Percentiles rank a stretch among this genome's conserved stretches.
These are phyloP conservation scores for Gnomoniopsis smithogilvyi DNA, from an alignment of 2,329 filamentous ascomycete genomes.

Conservation along the genomic window DNA sequence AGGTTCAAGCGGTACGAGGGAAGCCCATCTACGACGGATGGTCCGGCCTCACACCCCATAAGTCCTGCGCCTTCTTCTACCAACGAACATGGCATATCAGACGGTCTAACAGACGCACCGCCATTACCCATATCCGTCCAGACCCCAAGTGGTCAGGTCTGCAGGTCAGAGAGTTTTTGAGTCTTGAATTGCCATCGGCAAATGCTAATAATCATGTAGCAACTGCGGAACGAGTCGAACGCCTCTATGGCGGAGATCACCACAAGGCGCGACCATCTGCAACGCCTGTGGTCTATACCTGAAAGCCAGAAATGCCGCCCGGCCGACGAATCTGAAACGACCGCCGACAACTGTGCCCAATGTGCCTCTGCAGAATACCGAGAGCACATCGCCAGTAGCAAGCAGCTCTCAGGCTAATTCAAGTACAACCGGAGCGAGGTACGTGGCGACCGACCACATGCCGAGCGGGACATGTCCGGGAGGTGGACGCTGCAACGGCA, in stretches of 20 bases:
- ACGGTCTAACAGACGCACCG: conserved; percentile 10
- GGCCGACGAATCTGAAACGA: conserved; percentile 87
- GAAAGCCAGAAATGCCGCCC: conserved; percentile 87
- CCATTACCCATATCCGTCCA: conserved; percentile 13
- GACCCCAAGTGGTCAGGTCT: conserved; percentile 60
- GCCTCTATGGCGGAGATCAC: conserved; percentile 90
- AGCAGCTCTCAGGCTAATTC: conserved; percentile 35
- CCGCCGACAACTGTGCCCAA: conserved; percentile 53
- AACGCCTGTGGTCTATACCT: conserved; percentile 95
- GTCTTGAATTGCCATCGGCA: conserved; percentile 11
- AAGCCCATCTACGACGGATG: conserved; percentile 15
- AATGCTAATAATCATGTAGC: conserved; percentile 44
- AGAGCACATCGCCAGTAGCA: conserved; percentile 35
- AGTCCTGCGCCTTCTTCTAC: conserved; percentile 15
- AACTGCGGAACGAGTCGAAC: conserved; percentile 95
- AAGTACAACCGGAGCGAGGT: conserved; percentile 57
- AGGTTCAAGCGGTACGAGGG: conserved; percentile 8
- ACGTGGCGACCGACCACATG: conserved; percentile 73
- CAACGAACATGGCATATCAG: conserved; percentile 10
- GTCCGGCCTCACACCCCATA: conserved; percentile 18
- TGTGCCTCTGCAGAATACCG: conserved; percentile 39
- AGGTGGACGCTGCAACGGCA: conserved; percentile 92
- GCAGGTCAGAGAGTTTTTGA: conserved; percentile 55
- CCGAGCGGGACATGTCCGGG: conserved; percentile 89
- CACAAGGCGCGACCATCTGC: conserved; percentile 90